A percentile compares a stretch with the other conserved stretches of the same genome.
These are phyloP conservation scores for Sisymbrium irio DNA, from an alignment of 345 rosid species.

Conservation along the genomic window DNA sequence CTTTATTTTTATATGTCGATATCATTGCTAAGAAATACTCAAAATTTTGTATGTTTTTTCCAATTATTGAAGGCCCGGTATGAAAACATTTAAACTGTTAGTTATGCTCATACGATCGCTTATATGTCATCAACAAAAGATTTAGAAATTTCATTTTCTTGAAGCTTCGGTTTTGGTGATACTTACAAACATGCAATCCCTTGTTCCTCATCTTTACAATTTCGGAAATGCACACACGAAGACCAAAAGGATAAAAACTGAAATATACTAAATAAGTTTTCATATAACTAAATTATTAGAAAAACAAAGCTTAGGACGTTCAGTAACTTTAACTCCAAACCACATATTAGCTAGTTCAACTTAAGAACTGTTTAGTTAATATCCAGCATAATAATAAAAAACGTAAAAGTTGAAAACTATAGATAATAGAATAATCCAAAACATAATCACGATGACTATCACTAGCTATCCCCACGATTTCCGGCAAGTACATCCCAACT, in stretches of 20 bases:
- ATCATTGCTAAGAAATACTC: background rate
- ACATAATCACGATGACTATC: background rate
- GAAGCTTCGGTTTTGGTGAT: background rate
- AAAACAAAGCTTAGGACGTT: background rate
- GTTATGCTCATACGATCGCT: background rate
- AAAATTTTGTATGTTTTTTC: background rate
- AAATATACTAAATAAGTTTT: background rate
- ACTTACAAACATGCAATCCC: background rate
- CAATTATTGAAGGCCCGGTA: background rate
- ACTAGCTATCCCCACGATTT: slow-evolving; percentile 18
- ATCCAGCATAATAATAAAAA: background rate
- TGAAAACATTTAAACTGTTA: background rate
- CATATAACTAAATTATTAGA: background rate
- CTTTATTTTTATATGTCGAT: slow-evolving; percentile 1
- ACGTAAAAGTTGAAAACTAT: background rate
- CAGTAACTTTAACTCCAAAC: background rate
- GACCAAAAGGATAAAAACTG: background rate
- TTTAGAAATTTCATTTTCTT: background rate
- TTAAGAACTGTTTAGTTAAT: background rate
- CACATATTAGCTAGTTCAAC: background rate
- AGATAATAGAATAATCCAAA: background rate
- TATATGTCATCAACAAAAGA: background rate
- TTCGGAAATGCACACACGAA: background rate
- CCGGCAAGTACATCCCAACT: slow-evolving; percentile 19
- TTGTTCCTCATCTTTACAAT: background rate